Conservation (phyloP, 2,329 filamentous ascomycete genomes). For the Colletotrichum scovillei region DNA sequence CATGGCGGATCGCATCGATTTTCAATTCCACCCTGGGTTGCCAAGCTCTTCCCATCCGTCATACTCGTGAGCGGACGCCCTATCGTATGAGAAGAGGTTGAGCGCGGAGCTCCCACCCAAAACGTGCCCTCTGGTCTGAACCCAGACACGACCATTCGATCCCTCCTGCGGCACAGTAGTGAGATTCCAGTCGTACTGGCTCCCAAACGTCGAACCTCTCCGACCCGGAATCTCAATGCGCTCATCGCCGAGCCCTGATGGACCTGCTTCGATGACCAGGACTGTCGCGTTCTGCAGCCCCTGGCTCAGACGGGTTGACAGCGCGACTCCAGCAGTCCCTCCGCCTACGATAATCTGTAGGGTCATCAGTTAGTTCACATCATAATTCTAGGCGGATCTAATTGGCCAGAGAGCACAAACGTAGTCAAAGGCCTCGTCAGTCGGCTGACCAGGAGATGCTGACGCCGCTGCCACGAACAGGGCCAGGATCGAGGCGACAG, state of each 20-base stretch:
- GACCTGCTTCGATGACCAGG: conserved; percentile 45
- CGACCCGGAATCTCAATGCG: conserved; percentile 42
- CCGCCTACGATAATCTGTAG: conserved; percentile 34
- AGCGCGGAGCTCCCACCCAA: conserved; percentile 57
- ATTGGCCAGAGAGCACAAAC: not conserved
- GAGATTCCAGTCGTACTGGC: conserved; percentile 50
- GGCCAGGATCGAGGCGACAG: not conserved
- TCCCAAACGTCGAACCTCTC: conserved; percentile 38
- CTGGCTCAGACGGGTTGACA: conserved; percentile 37
- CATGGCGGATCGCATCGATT: conserved; percentile 48
- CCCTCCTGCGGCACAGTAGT: conserved; percentile 50
- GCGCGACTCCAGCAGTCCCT: conserved; percentile 25
- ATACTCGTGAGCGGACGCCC: conserved; percentile 44
- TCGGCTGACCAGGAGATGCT: not conserved
- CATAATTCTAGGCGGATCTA: not conserved
- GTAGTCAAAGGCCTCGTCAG: conserved; percentile 6
- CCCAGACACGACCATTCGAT: conserved; percentile 50
- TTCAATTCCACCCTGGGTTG: conserved; percentile 49
- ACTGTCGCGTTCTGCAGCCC: conserved; percentile 38
- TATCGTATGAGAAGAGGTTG: conserved; percentile 53
- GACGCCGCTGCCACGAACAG: not conserved
- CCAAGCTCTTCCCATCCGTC: conserved; percentile 47
- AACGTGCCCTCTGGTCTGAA: conserved; percentile 54
- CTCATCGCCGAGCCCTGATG: conserved; percentile 37
- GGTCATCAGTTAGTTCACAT: not conserved